phyloP scores from a whole-genome alignment of 1,139 yeast genomes.

The Eremothecium sinecaudum region DNA sequence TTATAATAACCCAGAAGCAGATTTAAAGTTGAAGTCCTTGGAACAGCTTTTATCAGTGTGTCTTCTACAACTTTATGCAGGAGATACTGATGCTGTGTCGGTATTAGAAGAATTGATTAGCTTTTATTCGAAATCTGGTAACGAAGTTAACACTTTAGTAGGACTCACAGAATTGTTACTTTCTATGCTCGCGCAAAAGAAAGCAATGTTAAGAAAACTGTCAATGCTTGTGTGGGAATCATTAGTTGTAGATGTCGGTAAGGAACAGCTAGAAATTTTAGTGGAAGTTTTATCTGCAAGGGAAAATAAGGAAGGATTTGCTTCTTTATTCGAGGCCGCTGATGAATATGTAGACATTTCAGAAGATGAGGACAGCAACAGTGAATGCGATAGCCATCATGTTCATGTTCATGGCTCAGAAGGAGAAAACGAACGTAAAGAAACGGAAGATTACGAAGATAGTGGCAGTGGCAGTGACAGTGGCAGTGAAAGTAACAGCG shows the following conservation, averaged over 20 bases:
- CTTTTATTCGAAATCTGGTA: slow-evolving; percentile 38
- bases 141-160: slow-evolving; percentile 36
- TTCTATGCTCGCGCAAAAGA: slow-evolving; percentile 65
- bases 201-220: slow-evolving; percentile 60
- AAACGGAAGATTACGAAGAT: too few species aligned
- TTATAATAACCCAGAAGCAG: slow-evolving; percentile 33
- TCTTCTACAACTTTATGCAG: slow-evolving; percentile 66
- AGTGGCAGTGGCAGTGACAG: slow-evolving; percentile 17
- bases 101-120: slow-evolving; percentile 63
- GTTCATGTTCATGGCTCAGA: slow-evolving; percentile 22
- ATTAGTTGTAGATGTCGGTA: slow-evolving; percentile 40
- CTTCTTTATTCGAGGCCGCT: slow-evolving; percentile 59
- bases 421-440: slow-evolving; percentile 31
- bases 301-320: slow-evolving; percentile 80
- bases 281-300: slow-evolving; percentile 60
- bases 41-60: slow-evolving; percentile 74
- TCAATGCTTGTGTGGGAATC: slow-evolving; percentile 72
- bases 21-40: slow-evolving; percentile 34
- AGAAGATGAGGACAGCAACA: slow-evolving; percentile 32
- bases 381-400: slow-evolving; percentile 27
- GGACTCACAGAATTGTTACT: slow-evolving; percentile 74
- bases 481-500: slow-evolving; percentile 29
- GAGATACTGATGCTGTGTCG: slow-evolving; percentile 68
- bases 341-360: slow-evolving; percentile 39
- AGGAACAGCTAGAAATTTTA: slow-evolving; percentile 46